Percentiles rank a stretch among this genome's conserved stretches.
These are phyloP conservation scores for Mycoemilia scoparia DNA, from an alignment of 192 early-diverging fungal species.

Conservation along the genomic window DNA sequence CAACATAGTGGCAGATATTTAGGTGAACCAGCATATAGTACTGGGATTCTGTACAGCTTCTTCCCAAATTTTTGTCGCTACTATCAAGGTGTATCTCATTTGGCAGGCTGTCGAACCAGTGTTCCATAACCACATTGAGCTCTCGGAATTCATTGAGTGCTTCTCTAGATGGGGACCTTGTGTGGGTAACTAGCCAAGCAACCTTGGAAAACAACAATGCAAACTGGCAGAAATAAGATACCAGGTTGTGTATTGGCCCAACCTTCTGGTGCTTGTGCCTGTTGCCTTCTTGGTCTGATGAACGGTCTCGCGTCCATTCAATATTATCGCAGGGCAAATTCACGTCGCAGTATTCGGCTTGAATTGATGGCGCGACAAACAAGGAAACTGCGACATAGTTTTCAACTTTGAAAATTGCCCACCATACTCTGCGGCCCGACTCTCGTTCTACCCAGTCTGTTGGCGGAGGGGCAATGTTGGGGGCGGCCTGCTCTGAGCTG, in stretches of 20 bases:
- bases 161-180: slow-evolving; percentile 10
- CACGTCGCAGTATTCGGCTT: slow-evolving; percentile 28
- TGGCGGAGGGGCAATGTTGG: slow-evolving; percentile 9
- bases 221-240: slow-evolving; percentile 27
- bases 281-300: not conserved
- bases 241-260: slow-evolving; percentile 14
- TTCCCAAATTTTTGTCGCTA: slow-evolving; percentile 17
- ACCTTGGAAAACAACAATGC: slow-evolving; percentile 31
- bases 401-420: slow-evolving; percentile 25
- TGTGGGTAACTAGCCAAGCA: slow-evolving; percentile 27
- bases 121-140: slow-evolving; percentile 25
- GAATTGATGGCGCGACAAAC: slow-evolving; percentile 26
- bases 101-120: slow-evolving; percentile 30
- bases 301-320: slow-evolving; percentile 13
- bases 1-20: slow-evolving; percentile 24
- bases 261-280: slow-evolving; percentile 11
- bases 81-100: slow-evolving; percentile 24
- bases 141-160: slow-evolving; percentile 21
- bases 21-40: slow-evolving; percentile 21
- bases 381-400: slow-evolving; percentile 30
- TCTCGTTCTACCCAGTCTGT: slow-evolving; percentile 28
- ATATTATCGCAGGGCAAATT: slow-evolving; percentile 15
- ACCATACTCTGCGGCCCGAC: slow-evolving; percentile 28
- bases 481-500: slow-evolving; percentile 10
- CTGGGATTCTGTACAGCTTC: slow-evolving; percentile 11